Conservation (phyloP, 1,284 basidiomycete genomes). For the Fomitiporia mediterranea region DNA sequence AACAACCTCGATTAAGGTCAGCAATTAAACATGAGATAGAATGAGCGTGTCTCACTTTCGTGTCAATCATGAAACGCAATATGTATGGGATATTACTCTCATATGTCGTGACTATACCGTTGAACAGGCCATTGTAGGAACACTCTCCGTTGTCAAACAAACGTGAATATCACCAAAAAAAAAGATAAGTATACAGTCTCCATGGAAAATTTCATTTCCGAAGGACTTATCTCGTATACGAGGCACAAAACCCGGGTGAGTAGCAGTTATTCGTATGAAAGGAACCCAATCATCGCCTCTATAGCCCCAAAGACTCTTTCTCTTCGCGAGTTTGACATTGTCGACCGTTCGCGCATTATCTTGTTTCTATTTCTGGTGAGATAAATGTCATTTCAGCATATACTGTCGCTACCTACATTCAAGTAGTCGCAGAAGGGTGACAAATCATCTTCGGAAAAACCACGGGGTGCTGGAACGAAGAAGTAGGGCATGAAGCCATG, state of each 20-base stretch:
- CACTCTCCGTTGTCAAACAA: constrained; percentile 85
- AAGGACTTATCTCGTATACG: constrained; percentile 86
- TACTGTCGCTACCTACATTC: constrained; percentile 53
- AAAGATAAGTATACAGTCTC: neutral
- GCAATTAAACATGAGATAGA: neutral
- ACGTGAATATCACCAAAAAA: constrained; percentile 51
- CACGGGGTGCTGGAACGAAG: constrained; percentile 81
- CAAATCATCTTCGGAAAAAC: constrained; percentile 68
- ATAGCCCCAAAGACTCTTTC: constrained; percentile 83
- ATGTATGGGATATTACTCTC: constrained; percentile 91
- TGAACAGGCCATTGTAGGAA: constrained; percentile 65
- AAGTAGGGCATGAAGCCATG: constrained; percentile 88
- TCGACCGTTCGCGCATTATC: constrained; percentile 40
- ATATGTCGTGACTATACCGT: constrained; percentile 59
- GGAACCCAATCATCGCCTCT: constrained; percentile 71
- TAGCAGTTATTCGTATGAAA: constrained; percentile 81
- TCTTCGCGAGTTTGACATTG: constrained; percentile 58
- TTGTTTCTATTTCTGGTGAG: constrained; percentile 32
- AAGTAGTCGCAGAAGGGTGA: constrained; percentile 63
- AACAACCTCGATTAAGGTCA: constrained; percentile 57
- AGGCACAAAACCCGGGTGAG: constrained; percentile 71
- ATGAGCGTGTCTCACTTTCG: constrained; percentile 51
- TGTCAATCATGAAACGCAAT: constrained; percentile 95
- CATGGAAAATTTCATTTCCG: constrained; percentile 9
- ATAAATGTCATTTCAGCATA: neutral